Evolutionary conservation across 176 grass and related monocot species (phyloP).

Genomic region (Lolium perenne): DNA sequence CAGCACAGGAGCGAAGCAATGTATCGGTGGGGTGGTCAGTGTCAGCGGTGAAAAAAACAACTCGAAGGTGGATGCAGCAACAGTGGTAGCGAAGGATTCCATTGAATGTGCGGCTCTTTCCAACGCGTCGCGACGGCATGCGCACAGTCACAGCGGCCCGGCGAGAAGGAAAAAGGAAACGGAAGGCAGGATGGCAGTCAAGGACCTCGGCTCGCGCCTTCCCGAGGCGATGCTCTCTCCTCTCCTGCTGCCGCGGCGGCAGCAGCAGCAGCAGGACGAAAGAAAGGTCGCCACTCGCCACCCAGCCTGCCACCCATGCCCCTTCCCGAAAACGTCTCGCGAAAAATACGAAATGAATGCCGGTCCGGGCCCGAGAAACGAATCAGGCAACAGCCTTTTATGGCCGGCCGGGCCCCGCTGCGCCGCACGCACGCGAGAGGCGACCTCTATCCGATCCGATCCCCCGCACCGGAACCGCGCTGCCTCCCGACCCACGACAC

Average conservation of each 20-base stretch:
- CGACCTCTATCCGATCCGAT: background rate
- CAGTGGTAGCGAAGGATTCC: background rate
- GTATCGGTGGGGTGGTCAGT: background rate
- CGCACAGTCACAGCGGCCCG: background rate
- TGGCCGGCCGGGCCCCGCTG: background rate
- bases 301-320: slow-evolving; percentile 37
- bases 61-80: background rate
- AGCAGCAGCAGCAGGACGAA: background rate
- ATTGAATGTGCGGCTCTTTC: slow-evolving; percentile 45
- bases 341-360: background rate
- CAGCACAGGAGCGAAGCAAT: no score
- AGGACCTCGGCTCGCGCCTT: slow-evolving; percentile 42
- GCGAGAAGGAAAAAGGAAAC: background rate
- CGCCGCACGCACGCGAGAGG: slow-evolving; percentile 1
- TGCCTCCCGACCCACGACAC: slow-evolving; percentile 15
- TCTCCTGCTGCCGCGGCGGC: slow-evolving; percentile 26
- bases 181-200: slow-evolving; percentile 50
- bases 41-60: background rate
- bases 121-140: slow-evolving; percentile 16
- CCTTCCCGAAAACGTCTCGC: slow-evolving; percentile 33
- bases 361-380: background rate
- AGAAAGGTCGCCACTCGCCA: no score
- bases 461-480: slow-evolving; percentile 15
- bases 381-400: background rate
- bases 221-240: slow-evolving; percentile 17